Evolutionary conservation across 257 asterid species (phyloP), one percentile per base, ranked within the genome.

Genomic region (Petrea volubilis): DNA sequence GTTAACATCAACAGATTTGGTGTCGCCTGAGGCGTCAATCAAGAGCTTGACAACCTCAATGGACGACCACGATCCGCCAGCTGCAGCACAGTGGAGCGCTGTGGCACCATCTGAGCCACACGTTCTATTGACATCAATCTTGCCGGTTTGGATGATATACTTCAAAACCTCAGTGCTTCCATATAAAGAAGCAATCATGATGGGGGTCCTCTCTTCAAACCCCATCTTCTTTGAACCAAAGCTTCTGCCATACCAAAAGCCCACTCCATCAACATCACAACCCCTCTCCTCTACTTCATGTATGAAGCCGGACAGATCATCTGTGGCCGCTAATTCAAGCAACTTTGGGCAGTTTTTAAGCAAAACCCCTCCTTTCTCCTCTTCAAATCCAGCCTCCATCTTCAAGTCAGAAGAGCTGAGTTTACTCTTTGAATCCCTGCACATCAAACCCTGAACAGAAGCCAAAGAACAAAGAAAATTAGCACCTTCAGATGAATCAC

Each of bases 301-400:
- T 17, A 62, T 60, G 58, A 93, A 90, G 41, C 82, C 85, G 9
- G 73, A 31, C 18, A 93, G 63, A 73, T 93, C 94, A 52, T 91
- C 96, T 7, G 77, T 75, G 18, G 98, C 98, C 1, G 97, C 88
- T 4, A 89, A 78, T 75, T 93, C 98, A 1, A 93, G 96, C 88
- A 93, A 75, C 25, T 85, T 88, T 13, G 98, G 88, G 73, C 87
- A 83, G 15, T 33, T 77, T 55, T 65, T 77, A 28, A 20, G 44
- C 21, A 51, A 38, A 71, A 3, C 0, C 63, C 55, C 82, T 10
- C 24, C 65, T 36, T 80, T 76, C 10, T 69, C 72, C 0, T 43
- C 85, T 43, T 55, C 71, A 43, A 74, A 80, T 52, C 76, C 75
- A 64, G 49, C 79, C 67, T 80, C 89, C 92, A 90, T 85, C 27